A percentile compares a stretch with the other conserved stretches of the same genome.
Evolutionary conservation across 1,139 yeast species (phyloP).

Genomic region (Geotrichum macrosporum): DNA sequence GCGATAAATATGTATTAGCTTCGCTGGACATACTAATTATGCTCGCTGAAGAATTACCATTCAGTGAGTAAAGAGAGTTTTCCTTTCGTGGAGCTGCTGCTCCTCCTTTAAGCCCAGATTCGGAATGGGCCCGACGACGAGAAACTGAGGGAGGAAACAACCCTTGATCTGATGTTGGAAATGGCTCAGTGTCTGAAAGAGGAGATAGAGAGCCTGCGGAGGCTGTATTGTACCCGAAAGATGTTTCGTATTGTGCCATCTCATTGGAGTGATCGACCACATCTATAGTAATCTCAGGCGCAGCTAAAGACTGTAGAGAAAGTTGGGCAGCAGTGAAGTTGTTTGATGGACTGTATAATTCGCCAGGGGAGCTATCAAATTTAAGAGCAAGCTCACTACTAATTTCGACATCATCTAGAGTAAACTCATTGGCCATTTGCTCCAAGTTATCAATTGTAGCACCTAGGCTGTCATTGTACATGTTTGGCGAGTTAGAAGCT

Average conservation of each 20-base stretch:
- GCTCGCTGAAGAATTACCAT: slow-evolving; percentile 14
- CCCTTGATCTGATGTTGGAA: slow-evolving; percentile 11
- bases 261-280: slow-evolving; percentile 9
- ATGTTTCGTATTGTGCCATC: slow-evolving; percentile 7
- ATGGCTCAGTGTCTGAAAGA: slow-evolving; percentile 16
- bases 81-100: neutral
- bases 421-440: slow-evolving; percentile 13
- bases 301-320: neutral
- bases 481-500: slow-evolving; percentile 25
- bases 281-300: slow-evolving; percentile 23
- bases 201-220: slow-evolving; percentile 16
- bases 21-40: slow-evolving; percentile 12
- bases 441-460: slow-evolving; percentile 7
- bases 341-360: neutral
- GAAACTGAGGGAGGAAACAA: slow-evolving; percentile 20
- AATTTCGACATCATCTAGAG: slow-evolving; percentile 9
- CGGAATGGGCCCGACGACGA: slow-evolving; percentile 29
- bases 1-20: slow-evolving; percentile 14
- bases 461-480: slow-evolving; percentile 17
- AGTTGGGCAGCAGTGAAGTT: neutral
- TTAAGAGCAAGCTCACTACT: neutral
- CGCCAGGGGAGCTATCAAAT: neutral
- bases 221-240: slow-evolving; percentile 5
- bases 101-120: slow-evolving; percentile 23
- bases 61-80: slow-evolving; percentile 3